Percentiles rank a stretch among this genome's conserved stretches.
These are phyloP conservation scores for Nymphaea thermarum DNA, from an alignment of 164 flowering plant species.

Conservation along the genomic window DNA sequence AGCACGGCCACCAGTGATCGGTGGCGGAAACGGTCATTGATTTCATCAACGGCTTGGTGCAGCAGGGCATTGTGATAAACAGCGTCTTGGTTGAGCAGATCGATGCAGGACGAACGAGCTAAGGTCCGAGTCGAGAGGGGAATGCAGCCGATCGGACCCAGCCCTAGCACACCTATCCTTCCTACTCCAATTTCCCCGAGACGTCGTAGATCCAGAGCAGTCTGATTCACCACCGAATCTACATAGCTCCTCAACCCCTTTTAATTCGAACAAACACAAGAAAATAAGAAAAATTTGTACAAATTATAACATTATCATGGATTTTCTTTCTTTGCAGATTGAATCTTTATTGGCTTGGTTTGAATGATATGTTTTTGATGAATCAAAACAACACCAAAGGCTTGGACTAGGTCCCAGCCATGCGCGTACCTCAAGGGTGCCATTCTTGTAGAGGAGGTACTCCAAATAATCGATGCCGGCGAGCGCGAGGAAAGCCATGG, in stretches of 20 bases:
- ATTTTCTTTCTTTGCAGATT: no score
- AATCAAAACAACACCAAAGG: not conserved
- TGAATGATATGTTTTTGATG: not conserved
- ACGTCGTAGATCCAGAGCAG: not conserved
- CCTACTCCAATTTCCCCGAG: not conserved
- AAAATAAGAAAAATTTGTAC: not conserved
- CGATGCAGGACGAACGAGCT: no score
- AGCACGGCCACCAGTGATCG: no score
- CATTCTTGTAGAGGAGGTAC: not conserved
- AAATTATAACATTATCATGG: no score
- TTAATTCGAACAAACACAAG: not conserved
- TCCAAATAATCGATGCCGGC: constrained; percentile 59
- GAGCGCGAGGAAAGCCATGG: constrained; percentile 42
- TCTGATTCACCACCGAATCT: not conserved
- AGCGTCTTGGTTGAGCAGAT: no score
- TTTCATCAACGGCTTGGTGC: no score
- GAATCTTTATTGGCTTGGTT: not conserved
- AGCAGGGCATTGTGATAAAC: no score
- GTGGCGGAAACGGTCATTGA: no score
- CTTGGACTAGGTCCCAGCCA: no score
- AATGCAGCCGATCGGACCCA: not conserved
- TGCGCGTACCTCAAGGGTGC: not conserved
- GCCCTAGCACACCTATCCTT: not conserved
- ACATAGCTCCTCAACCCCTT: not conserved
- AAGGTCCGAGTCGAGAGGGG: not conserved